Evolutionary conservation across 768 basidiomycete species (phyloP).

Genomic region (Kwoniella heveanensis): DNA sequence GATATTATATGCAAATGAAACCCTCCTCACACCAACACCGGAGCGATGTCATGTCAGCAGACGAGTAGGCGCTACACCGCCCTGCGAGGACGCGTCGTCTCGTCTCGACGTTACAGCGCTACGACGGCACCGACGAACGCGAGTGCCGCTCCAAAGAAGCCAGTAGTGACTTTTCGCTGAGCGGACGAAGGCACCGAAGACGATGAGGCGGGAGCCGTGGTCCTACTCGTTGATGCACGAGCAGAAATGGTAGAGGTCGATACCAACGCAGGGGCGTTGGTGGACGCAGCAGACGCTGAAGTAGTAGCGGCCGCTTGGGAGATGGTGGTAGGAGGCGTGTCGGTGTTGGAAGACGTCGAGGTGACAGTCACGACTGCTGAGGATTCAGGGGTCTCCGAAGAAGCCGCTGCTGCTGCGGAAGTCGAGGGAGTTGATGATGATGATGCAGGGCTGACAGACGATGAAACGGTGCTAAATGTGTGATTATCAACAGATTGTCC

Average conservation of each 20-base stretch:
- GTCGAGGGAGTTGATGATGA: neutral
- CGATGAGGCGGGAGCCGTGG: neutral
- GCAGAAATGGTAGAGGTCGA: slow-evolving; percentile 12
- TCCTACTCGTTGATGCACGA: neutral
- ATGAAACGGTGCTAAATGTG: slow-evolving; percentile 15
- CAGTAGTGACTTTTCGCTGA: neutral
- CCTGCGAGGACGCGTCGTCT: no score
- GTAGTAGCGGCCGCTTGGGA: slow-evolving; percentile 11
- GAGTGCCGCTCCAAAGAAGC: neutral
- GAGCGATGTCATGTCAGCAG: no score
- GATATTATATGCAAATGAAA: no score
- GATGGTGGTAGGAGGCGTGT: slow-evolving; percentile 12
- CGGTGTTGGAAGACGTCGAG: slow-evolving; percentile 5
- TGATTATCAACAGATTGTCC: slow-evolving; percentile 3
- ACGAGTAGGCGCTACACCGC: no score
- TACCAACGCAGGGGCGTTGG: slow-evolving; percentile 1
- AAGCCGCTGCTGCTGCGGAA: neutral
- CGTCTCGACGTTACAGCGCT: neutral
- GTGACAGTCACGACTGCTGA: slow-evolving; percentile 13
- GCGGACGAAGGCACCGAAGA: neutral
- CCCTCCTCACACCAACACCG: no score
- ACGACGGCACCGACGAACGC: neutral
- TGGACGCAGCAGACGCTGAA: slow-evolving; percentile 1
- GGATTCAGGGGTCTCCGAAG: slow-evolving; percentile 7
- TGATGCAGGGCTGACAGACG: slow-evolving; percentile 7